phyloP scores from a whole-genome alignment of 1,284 basidiomycete species.

The Cryptococcus neoformans region DNA sequence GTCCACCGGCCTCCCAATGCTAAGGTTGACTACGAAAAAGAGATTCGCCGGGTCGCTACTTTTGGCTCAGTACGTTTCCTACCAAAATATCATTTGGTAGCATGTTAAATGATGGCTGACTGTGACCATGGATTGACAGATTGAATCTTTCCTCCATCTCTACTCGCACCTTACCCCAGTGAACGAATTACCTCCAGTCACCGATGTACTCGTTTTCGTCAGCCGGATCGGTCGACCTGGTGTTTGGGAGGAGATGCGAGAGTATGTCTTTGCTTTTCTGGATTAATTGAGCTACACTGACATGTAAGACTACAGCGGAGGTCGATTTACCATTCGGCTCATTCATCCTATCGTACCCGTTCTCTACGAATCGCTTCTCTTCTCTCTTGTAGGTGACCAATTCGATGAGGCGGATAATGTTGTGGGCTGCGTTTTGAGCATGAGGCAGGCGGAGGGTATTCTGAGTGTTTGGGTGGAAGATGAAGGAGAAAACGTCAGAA shows the following conservation, averaged over 20 bases:
- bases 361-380: slow-evolving; percentile 45
- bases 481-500: slow-evolving; percentile 43
- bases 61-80: slow-evolving; percentile 46
- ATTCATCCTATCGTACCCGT: slow-evolving; percentile 43
- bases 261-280: slow-evolving; percentile 24
- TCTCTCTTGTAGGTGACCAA: slow-evolving; percentile 49
- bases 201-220: slow-evolving; percentile 48
- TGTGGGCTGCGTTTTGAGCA: slow-evolving; percentile 48
- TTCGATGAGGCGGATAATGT: slow-evolving; percentile 49
- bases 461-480: slow-evolving; percentile 51
- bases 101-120: too few species aligned
- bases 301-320: slow-evolving; percentile 22
- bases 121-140: slow-evolving; percentile 22
- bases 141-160: slow-evolving; percentile 50
- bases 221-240: slow-evolving; percentile 45
- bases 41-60: slow-evolving; percentile 49
- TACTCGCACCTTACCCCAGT: slow-evolving; percentile 49
- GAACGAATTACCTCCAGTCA: slow-evolving; percentile 47
- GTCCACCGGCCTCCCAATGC: slow-evolving; percentile 48
- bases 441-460: slow-evolving; percentile 48
- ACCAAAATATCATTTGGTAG: too few species aligned
- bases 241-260: slow-evolving; percentile 51
- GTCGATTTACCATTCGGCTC: slow-evolving; percentile 48
- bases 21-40: slow-evolving; percentile 50
- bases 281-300: too few species aligned